Evolutionary conservation across 2,329 filamentous ascomycete species (phyloP), one percentile per base, ranked within the genome.

Genomic region (Xylaria sp.): DNA sequence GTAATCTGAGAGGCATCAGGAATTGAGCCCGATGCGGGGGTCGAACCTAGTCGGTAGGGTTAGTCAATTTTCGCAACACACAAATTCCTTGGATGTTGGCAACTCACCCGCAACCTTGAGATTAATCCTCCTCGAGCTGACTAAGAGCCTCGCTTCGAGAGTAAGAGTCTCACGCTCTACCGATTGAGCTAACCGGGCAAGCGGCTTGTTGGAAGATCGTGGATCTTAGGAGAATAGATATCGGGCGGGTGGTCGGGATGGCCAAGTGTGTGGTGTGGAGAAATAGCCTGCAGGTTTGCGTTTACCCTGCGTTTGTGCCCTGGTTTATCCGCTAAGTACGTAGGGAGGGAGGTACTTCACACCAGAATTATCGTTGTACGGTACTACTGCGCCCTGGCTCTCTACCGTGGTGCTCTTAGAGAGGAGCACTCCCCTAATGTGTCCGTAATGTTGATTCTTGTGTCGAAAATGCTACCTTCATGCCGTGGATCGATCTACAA

Each of bases 151-250:
- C n/a, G n/a, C 71, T 70, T 72, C 72, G 70, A 72, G 68, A 84
- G 82, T 80, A 80, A 81, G 86, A 88, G 86, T 87, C 86, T 87
- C 82, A 88, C 85, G 85, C 85, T 88, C 86, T 88, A 88, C 84
- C 83, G 83, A 86, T 87, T 87, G 84, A 87, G 84, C 84, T 87
- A 87, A 80, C 81, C 81, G 78, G 81, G 81, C 81, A 23, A 25
- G n/a, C 15, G 15, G n/a, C 21, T 40, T 31, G 31, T 40, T 53
- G 41, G 40, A n/a, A 31, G 4, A 3, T 6, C 5, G 4, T 10
- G 2, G 6, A 29, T 25, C 37, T 23, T 35, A 49, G 4, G 13
- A 46, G 15, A 8, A 25, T 11, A n/a, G 6, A 49, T 21, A 13
- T 54, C 4, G 17, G 23, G 41, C 4, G 35, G 10, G 19, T 29